Percentiles rank a stretch among this genome's conserved stretches.
phyloP scores from a whole-genome alignment of 345 rosid genomes.

The Heritiera littoralis region DNA sequence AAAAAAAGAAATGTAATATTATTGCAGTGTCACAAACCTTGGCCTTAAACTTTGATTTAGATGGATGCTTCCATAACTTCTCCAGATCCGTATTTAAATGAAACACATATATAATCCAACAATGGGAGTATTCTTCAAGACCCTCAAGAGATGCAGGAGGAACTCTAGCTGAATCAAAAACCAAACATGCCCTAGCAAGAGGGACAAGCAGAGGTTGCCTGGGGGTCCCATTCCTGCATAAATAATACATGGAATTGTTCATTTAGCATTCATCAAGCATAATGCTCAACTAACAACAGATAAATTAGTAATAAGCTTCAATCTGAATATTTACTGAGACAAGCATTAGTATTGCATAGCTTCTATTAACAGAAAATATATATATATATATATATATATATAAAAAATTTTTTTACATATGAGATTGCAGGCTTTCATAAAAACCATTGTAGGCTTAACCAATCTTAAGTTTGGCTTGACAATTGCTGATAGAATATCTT shows the following conservation, averaged over 20 bases:
- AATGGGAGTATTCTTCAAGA: conserved; percentile 82
- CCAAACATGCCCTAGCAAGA: conserved; percentile 75
- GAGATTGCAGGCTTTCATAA: too few species aligned
- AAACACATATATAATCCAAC: conserved; percentile 90
- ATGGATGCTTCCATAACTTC: conserved; percentile 87
- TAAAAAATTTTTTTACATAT: too few species aligned
- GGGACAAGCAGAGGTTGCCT: conserved; percentile 91
- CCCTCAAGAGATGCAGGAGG: conserved; percentile 97
- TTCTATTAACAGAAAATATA: not conserved
- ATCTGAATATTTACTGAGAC: not conserved
- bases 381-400: too few species aligned
- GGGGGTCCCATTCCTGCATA: conserved; percentile 82
- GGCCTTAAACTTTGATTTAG: conserved; percentile 89
- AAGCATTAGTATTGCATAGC: not conserved
- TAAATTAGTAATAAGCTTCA: not conserved
- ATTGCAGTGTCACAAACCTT: conserved; percentile 43
- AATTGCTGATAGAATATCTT: too few species aligned
- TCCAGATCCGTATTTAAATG: conserved; percentile 92
- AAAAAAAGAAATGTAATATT: not conserved
- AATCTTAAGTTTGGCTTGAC: too few species aligned
- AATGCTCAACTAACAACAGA: not conserved
- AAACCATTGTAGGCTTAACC: too few species aligned
- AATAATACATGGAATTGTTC: conserved; percentile 11
- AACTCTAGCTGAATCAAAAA: conserved; percentile 67
- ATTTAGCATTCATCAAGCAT: not conserved